Evolutionary conservation across 2,329 filamentous ascomycete genomes (phyloP).

Genomic region (Alternaria viburni): DNA sequence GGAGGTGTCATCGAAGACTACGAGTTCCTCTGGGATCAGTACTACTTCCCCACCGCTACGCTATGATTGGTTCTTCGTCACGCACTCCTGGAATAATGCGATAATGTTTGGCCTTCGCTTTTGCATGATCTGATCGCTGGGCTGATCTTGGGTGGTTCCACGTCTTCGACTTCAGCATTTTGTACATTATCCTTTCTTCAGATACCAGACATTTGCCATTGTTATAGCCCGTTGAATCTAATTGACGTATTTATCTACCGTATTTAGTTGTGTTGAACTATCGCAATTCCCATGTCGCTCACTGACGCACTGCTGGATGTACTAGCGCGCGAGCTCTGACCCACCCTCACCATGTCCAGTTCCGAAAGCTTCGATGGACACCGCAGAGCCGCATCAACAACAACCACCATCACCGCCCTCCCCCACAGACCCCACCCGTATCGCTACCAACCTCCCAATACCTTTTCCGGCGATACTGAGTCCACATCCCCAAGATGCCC

Average conservation of each 20-base stretch:
- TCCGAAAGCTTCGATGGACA: slow-evolving; percentile 41
- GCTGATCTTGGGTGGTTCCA: not conserved
- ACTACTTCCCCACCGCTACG: slow-evolving; percentile 81
- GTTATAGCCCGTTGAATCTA: not conserved
- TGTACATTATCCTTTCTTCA: slow-evolving; percentile 21
- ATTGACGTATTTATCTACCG: not conserved
- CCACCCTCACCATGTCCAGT: slow-evolving; percentile 20
- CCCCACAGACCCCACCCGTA: slow-evolving; percentile 16
- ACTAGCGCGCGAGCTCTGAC: slow-evolving; percentile 30
- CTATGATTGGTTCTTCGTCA: slow-evolving; percentile 42
- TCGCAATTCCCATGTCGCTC: not conserved
- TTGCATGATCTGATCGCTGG: slow-evolving; percentile 1
- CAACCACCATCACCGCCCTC: slow-evolving; percentile 23
- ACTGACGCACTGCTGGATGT: slow-evolving; percentile 22
- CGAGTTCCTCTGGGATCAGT: slow-evolving; percentile 97
- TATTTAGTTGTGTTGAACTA: not conserved
- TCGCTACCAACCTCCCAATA: slow-evolving; percentile 6
- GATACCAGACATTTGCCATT: slow-evolving; percentile 25
- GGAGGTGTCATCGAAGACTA: slow-evolving; percentile 92
- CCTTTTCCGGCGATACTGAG: slow-evolving; percentile 9
- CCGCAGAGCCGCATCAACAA: slow-evolving; percentile 46
- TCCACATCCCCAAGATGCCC: slow-evolving; percentile 68
- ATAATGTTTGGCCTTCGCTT: not conserved
- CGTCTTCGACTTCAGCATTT: not conserved
- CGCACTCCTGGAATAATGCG: not conserved